Conservation (phyloP, 208 protist genomes). For the Acanthamoeba lugdunensis region DNA sequence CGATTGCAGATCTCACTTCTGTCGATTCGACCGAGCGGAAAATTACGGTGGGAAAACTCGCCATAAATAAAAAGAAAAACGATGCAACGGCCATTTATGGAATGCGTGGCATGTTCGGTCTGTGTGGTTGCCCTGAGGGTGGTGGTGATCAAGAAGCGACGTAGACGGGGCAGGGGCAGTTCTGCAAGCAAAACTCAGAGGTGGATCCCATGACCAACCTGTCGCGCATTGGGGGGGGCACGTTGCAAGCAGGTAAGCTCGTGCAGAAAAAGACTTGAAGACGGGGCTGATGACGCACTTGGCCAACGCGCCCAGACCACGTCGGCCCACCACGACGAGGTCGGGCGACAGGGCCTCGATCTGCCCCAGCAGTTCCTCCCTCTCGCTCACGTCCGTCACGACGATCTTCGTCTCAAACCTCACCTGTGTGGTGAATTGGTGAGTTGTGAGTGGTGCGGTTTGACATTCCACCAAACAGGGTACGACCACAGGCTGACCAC, state of each 20-base stretch:
- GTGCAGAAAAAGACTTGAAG: background rate
- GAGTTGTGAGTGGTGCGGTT: background rate
- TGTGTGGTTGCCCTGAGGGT: too few relatives aligned
- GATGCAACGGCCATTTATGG: background rate
- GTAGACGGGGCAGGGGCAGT: conserved; percentile 36
- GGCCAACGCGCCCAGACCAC: conserved; percentile 16
- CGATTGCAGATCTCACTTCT: too few relatives aligned
- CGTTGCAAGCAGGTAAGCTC: background rate
- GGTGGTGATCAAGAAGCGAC: background rate
- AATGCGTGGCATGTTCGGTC: too few relatives aligned
- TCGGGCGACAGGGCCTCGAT: conserved; percentile 8
- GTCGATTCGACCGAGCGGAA: too few relatives aligned
- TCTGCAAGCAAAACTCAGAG: conserved; percentile 53
- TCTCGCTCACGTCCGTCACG: conserved; percentile 47
- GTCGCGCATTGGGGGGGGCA: background rate
- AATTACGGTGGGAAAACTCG: too few relatives aligned
- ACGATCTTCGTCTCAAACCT: conserved; percentile 54
- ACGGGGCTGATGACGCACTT: background rate
- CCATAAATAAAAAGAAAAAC: background rate
- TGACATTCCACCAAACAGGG: background rate
- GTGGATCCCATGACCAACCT: conserved; percentile 68
- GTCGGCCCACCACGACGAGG: conserved; percentile 1
- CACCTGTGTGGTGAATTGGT: background rate
- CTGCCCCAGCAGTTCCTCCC: conserved; percentile 41
- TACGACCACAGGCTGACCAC: background rate